A percentile compares a stretch with the other conserved stretches of the same genome.
phyloP scores from a whole-genome alignment of 257 asterid genomes.

The Solanum verrucosum region DNA sequence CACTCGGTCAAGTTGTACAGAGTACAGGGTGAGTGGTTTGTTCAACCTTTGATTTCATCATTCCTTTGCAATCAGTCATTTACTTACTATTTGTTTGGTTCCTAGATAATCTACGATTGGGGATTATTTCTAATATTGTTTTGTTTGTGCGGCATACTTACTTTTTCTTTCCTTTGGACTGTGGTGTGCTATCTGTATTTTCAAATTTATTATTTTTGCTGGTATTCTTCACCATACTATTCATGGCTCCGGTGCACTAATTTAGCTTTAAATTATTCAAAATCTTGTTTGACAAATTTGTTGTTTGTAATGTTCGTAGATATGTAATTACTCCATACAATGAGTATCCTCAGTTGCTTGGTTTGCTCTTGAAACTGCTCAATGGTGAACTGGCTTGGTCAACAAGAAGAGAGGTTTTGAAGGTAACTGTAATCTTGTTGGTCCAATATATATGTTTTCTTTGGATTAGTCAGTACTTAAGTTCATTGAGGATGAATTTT shows the following conservation, averaged over 20 bases:
- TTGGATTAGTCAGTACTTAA: not conserved
- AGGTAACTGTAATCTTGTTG: conserved; percentile 41
- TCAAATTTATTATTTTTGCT: not conserved
- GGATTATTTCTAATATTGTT: not conserved
- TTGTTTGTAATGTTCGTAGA: conserved; percentile 30
- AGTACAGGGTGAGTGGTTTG: conserved; percentile 82
- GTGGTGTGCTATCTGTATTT: not conserved
- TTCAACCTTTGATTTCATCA: conserved; percentile 3
- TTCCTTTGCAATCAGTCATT: not conserved
- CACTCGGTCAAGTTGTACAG: conserved; percentile 99
- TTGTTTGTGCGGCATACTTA: not conserved
- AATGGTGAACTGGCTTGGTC: conserved; percentile 99
- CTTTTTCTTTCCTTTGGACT: not conserved
- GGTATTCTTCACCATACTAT: not conserved
- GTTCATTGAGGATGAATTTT: not conserved
- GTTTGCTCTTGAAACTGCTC: conserved; percentile 83
- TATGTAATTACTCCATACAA: conserved; percentile 92
- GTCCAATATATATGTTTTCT: conserved; percentile 2
- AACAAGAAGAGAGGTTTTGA: conserved; percentile 90
- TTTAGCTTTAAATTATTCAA: not conserved
- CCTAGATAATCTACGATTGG: not conserved
- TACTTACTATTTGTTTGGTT: not conserved
- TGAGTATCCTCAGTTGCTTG: conserved; percentile 89
- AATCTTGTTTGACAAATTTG: not conserved
- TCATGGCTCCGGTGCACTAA: not conserved